Evolutionary conservation across 139 green algal species (phyloP).

Genomic region (Coelastrella sp.): DNA sequence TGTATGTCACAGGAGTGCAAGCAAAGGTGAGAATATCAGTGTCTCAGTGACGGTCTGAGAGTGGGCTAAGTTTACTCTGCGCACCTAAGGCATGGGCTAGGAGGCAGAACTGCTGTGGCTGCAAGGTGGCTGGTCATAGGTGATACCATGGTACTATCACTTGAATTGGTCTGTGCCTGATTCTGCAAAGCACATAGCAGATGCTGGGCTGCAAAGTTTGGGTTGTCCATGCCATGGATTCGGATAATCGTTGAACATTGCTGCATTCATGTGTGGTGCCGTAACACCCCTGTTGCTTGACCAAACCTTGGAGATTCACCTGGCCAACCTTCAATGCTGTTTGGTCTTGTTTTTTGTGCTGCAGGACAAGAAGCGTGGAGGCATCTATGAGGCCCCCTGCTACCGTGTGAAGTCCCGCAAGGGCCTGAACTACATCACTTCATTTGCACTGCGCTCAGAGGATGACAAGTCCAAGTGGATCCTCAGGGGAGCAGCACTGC

Average conservation of each 20-base stretch:
- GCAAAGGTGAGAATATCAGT: conserved; percentile 51
- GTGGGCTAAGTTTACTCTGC: not conserved
- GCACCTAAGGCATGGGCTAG: not conserved
- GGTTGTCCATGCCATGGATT: too few relatives aligned
- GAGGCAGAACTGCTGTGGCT: not conserved
- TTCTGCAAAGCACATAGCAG: too few relatives aligned
- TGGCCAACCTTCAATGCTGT: not conserved
- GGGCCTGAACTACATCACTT: conserved; percentile 90
- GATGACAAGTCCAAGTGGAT: conserved; percentile 90
- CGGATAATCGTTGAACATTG: too few relatives aligned
- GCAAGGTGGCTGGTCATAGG: not conserved
- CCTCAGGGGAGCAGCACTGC: conserved; percentile 84
- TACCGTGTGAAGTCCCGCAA: conserved; percentile 91
- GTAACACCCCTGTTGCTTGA: too few relatives aligned
- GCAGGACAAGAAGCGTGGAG: conserved; percentile 76
- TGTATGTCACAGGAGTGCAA: conserved; percentile 89
- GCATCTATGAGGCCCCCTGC: conserved; percentile 81
- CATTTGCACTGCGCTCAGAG: conserved; percentile 87
- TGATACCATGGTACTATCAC: too few relatives aligned
- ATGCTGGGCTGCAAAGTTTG: too few relatives aligned
- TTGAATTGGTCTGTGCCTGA: too few relatives aligned
- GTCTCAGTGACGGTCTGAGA: not conserved
- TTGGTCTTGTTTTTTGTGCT: not conserved
- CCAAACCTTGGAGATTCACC: too few relatives aligned
- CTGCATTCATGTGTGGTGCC: too few relatives aligned